Evolutionary conservation across 108 stramenopile genomes (phyloP).

Genomic region (Conticribra guillardii): DNA sequence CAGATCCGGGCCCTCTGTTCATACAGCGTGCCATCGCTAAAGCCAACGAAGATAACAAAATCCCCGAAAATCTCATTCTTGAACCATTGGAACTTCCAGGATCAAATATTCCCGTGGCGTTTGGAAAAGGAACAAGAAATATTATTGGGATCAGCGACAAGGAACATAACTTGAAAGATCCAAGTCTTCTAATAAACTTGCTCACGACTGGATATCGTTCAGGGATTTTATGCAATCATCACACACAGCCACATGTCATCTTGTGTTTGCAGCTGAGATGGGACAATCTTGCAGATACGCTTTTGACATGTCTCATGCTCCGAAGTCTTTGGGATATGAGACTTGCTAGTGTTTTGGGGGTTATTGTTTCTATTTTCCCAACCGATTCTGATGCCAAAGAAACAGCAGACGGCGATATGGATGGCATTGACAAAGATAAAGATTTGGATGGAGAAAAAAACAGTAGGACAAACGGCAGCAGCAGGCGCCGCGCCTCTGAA

Average conservation of each 20-base stretch:
- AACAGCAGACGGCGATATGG: not conserved
- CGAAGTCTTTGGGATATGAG: constrained; percentile 52
- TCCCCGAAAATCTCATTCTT: constrained; percentile 11
- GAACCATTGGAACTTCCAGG: constrained; percentile 25
- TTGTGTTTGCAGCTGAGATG: constrained; percentile 47
- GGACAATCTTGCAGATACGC: constrained; percentile 52
- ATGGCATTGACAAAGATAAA: constrained; percentile 1
- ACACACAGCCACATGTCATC: constrained; percentile 43
- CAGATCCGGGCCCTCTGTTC: constrained; percentile 28
- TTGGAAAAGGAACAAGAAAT: constrained; percentile 39
- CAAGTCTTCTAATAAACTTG: constrained; percentile 29
- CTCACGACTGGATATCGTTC: constrained; percentile 37
- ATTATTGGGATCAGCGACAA: constrained; percentile 39
- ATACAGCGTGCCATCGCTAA: constrained; percentile 20
- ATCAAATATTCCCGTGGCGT: constrained; percentile 21
- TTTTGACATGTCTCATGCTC: constrained; percentile 53
- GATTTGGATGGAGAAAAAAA: constrained; percentile 16
- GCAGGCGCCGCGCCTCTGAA: not conserved
- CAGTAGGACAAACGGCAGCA: not conserved
- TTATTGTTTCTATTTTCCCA: constrained; percentile 44
- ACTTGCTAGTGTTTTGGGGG: constrained; percentile 46
- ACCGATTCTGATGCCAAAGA: constrained; percentile 16
- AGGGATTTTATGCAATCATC: constrained; percentile 43
- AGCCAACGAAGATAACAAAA: constrained; percentile 36
- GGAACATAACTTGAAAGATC: constrained; percentile 45